Base-by-base conservation (phyloP, 2,329 filamentous ascomycete species). In the Diaporthe longicolla region DNA sequence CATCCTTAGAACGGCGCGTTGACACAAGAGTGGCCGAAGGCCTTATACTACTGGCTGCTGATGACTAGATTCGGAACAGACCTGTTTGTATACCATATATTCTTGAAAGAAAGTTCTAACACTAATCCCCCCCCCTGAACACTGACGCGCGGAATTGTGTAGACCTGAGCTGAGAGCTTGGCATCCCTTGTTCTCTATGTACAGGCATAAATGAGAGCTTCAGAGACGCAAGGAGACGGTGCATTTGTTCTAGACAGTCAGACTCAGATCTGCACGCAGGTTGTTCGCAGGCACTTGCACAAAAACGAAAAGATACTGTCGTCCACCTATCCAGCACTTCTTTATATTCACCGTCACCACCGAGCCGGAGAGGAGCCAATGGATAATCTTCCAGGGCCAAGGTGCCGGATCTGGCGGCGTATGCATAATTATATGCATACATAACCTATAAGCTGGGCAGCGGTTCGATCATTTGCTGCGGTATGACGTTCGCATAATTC, bases 1-100 rank as follows among this genome's bases (percentile, higher is more conserved):
- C 73, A 74, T 74, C 66, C 70, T 70, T 50, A 71, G 57, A 72
- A 72, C 73, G 73, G 73, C 70, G 70, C 70, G 61, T 69, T 72
- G 48, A 68, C 48, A 68, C 48, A 40, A 45, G 63, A 68, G 37
- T 40, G 63, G 63, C 63, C 32, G 8, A 8, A 40, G 35, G 48
- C 35, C 70, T 50, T 66, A 57, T 65, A 54, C 45, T 59, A 69
- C 19, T 50, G 54, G 40, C 40, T 52, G 29, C 73, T 54, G 55
- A 50, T 65, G n/a, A 72, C 70, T 72, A 72, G 70, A 73, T 40
- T 59, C 58, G 29, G 70, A 55, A 54, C 40, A 63, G 37, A 55
- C 54, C 32, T 69, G 37, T 40, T 70, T 70, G 55, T 48, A 73
- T 61, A 70, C n/a, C 21, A 55, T 10, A 43, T 57, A 32, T 59